Conservation (phyloP, 75 land plant species). For the Isoetes taiwanensis region DNA sequence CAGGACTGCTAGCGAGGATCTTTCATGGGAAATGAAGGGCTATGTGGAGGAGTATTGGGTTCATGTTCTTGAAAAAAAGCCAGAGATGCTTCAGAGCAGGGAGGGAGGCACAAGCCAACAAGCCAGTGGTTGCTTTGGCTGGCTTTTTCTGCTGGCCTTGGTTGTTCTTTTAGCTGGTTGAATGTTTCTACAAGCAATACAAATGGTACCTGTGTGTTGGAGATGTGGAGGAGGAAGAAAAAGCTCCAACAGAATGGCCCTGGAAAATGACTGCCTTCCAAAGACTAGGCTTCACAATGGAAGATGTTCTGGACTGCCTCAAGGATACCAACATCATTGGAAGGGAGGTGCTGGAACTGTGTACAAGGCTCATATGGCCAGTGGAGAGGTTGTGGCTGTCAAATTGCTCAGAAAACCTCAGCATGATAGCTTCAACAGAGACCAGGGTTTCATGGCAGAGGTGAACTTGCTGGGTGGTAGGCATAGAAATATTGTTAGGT, state of each 20-base stretch:
- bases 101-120: too few species aligned
- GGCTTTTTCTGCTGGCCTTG: too few species aligned
- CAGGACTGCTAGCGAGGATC: not conserved
- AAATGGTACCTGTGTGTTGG: constrained; percentile 7
- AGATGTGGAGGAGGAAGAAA: not conserved
- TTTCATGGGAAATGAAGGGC: not conserved
- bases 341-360: constrained; percentile 7
- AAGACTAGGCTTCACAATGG: constrained; percentile 27
- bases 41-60: constrained; percentile 6
- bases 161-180: constrained; percentile 14
- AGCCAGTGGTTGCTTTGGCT: too few species aligned
- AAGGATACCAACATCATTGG: constrained; percentile 22
- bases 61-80: too few species aligned
- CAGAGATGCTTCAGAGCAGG: too few species aligned
- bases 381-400: constrained; percentile 42
- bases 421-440: too few species aligned
- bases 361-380: constrained; percentile 38
- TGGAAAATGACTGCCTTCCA: constrained; percentile 43
- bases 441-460: too few species aligned
- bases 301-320: constrained; percentile 44
- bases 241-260: constrained; percentile 20
- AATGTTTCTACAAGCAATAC: constrained; percentile 18
- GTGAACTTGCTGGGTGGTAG: constrained; percentile 12
- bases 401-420: too few species aligned
- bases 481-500: constrained; percentile 15